Conservation (phyloP, 2,329 filamentous ascomycete genomes). For the Claviceps pazoutovae region DNA sequence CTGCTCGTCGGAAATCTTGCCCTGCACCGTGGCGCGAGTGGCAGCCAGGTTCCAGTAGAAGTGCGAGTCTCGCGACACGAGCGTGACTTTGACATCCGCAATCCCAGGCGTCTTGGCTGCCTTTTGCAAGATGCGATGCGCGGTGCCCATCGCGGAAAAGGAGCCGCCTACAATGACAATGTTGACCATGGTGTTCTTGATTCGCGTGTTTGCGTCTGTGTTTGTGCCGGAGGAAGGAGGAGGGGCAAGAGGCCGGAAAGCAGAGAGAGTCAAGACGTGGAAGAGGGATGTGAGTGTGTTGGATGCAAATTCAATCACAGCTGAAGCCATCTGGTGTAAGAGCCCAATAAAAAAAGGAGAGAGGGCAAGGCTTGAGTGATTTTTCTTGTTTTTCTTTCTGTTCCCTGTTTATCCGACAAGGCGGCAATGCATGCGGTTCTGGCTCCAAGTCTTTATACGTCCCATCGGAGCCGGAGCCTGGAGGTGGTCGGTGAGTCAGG, state of each 20-base stretch:
- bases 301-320: background rate
- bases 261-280: background rate
- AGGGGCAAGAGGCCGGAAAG: background rate
- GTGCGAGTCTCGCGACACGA: conserved; percentile 24
- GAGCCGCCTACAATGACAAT: background rate
- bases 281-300: background rate
- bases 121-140: background rate
- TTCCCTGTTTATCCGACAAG: background rate
- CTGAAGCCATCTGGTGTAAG: background rate
- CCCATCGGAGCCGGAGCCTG: no score
- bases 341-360: background rate
- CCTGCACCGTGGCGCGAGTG: conserved; percentile 38
- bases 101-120: background rate
- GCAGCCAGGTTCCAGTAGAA: conserved; percentile 34
- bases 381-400: background rate
- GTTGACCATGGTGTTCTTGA: background rate
- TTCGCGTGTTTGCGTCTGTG: background rate
- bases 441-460: no score
- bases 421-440: background rate
- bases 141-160: background rate
- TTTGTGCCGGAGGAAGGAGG: background rate
- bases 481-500: no score
- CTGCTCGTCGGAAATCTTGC: conserved; percentile 30
- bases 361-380: background rate
- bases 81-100: background rate